Percentiles rank a stretch among this genome's conserved stretches.
Conservation (phyloP, 495 filamentous ascomycete genomes). For the Lasiosphaeris hirsuta region DNA sequence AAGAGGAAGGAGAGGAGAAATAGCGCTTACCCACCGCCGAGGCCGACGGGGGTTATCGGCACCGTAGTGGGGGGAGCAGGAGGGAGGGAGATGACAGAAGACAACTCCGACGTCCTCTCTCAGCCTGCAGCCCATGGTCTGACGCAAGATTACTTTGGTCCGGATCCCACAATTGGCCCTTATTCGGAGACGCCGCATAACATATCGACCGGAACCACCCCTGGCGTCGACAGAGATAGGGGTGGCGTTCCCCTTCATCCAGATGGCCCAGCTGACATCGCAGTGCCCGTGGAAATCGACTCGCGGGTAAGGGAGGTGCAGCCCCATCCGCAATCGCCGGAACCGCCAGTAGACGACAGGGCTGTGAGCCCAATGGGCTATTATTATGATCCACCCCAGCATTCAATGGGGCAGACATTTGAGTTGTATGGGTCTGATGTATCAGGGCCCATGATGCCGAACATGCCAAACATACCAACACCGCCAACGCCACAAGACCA, state of each 20-base stretch:
- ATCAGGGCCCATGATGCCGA: too few relatives aligned
- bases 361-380: not conserved
- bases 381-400: not conserved
- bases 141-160: constrained; percentile 33
- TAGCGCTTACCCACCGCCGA: constrained; percentile 1
- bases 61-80: constrained; percentile 10
- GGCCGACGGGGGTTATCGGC: constrained; percentile 6
- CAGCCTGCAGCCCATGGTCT: constrained; percentile 21
- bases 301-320: constrained; percentile 11
- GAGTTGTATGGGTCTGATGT: constrained; percentile 28
- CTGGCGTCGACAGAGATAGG: constrained; percentile 12
- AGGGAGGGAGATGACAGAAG: constrained; percentile 27
- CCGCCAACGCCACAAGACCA: too few relatives aligned
- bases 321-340: not conserved
- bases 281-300: constrained; percentile 35
- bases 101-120: constrained; percentile 23
- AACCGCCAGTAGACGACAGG: not conserved
- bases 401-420: constrained; percentile 13
- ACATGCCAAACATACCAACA: too few relatives aligned
- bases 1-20: constrained; percentile 23
- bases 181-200: constrained; percentile 27
- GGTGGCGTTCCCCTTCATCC: constrained; percentile 27
- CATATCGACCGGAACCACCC: constrained; percentile 17
- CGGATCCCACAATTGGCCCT: constrained; percentile 32
- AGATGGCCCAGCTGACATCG: constrained; percentile 31